Evolutionary conservation across 2,329 filamentous ascomycete species (phyloP), one percentile per base, ranked within the genome.

Genomic region (Pseudocercospora vitis): DNA sequence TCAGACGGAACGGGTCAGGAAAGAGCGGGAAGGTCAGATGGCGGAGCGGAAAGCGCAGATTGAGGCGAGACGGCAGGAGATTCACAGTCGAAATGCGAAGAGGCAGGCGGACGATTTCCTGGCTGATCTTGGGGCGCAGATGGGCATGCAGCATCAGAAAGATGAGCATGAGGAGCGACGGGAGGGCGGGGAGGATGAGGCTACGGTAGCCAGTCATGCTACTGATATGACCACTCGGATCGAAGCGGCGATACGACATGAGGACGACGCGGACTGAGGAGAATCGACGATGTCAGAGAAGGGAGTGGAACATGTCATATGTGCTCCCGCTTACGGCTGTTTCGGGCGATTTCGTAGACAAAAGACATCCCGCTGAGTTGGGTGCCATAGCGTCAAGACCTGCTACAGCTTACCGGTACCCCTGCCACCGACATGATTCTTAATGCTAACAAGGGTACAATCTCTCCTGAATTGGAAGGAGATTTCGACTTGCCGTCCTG

Each of bases 101-200:
- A 85, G 82, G 64, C 79, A 87, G 70, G 88, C 88, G 28, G 87
- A 89, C 63, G 81, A 74, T 58, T 94, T 94, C 70, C 69, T 95
- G 63, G 81, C 85, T 50, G 80, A 80, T 14, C 70, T 87, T 55
- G 73, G 65, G 12, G 64, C 58, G 44, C 68, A 71, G 54, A 56
- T 74, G 58, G 37, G 40, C 12, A 19, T 26, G 4, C 18, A 35
- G 28, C 28, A 29, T 21, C 23, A 29, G 16, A 12, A 18, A 8
- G n/a, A 24, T 6, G 12, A 35, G 32, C 46, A 28, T 32, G 8
- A 33, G n/a, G n/a, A n/a, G n/a, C n/a, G n/a, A n/a, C n/a, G n/a
- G n/a, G n/a, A n/a, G n/a, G n/a, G n/a, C 11, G 26, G 11, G 16
- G 31, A 26, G 21, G 24, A 16, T 9, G 29, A 40, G 16, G 39